These are phyloP conservation scores for Amoebophrya sp. DNA, from an alignment of 169 alveolate genomes.

Conservation along the genomic window DNA sequence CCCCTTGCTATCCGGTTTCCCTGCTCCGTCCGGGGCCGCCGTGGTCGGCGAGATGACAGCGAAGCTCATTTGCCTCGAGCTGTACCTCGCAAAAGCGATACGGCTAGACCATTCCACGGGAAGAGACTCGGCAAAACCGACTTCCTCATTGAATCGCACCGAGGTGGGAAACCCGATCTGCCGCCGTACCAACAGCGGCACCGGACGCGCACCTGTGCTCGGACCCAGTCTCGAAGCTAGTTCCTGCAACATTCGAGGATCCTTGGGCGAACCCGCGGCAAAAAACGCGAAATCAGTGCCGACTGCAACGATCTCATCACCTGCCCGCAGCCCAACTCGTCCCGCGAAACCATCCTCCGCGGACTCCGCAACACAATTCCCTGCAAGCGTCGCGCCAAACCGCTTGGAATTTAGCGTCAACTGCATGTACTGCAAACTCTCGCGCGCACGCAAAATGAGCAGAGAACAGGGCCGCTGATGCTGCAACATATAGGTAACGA, in stretches of 20 bases:
- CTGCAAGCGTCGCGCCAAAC: neutral
- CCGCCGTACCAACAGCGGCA: neutral
- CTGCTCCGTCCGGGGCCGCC: neutral
- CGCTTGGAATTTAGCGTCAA: neutral
- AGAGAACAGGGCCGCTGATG: no score
- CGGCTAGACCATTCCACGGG: neutral
- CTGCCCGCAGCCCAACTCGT: neutral
- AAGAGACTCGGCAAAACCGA: neutral
- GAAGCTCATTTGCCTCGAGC: neutral
- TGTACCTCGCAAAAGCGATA: neutral
- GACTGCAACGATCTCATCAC: neutral
- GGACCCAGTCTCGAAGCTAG: neutral
- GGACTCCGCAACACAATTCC: neutral
- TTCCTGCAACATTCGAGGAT: neutral
- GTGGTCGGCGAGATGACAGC: neutral
- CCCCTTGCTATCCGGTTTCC: neutral
- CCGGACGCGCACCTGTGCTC: neutral
- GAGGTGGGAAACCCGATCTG: neutral
- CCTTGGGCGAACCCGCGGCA: neutral
- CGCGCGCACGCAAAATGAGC: neutral
- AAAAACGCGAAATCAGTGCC: no score
- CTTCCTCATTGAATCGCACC: neutral
- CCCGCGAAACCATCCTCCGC: neutral
- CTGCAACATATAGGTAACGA: neutral
- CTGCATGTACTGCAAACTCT: neutral